A percentile compares a stretch with the other conserved stretches of the same genome.
phyloP scores from a whole-genome alignment of 2,329 filamentous ascomycete genomes.

The Epichloe elymi region DNA sequence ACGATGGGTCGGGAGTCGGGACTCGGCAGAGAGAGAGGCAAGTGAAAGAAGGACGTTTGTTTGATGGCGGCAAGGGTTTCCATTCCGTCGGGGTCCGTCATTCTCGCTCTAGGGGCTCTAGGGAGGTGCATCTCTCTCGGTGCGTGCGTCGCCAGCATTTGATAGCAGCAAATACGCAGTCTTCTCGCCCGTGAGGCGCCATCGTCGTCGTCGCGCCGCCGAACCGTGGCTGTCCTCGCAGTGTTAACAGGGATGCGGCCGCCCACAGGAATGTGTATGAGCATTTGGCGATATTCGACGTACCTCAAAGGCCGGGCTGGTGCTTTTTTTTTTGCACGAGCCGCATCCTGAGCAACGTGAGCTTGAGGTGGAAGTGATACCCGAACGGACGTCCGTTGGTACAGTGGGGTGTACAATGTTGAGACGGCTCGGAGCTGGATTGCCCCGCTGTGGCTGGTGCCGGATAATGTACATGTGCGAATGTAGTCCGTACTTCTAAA shows the following conservation, averaged over 20 bases:
- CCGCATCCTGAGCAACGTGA: neutral
- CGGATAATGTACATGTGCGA: no score
- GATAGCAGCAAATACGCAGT: no score
- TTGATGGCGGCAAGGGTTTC: neutral
- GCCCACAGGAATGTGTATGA: neutral
- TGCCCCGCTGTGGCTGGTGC: no score
- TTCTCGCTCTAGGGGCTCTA: no score
- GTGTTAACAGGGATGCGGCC: neutral
- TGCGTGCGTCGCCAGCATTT: no score
- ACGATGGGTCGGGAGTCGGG: neutral
- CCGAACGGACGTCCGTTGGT: neutral
- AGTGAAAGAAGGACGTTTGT: neutral
- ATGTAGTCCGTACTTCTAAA: no score
- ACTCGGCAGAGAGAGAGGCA: neutral
- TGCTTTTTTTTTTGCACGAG: neutral
- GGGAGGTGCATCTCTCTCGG: no score
- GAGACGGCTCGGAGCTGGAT: neutral
- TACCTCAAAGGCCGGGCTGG: neutral
- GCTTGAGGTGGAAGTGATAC: neutral
- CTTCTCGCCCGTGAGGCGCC: no score
- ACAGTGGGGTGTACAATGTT: no score
- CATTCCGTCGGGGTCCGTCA: neutral
- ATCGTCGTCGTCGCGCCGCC: no score
- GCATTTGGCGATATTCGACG: neutral
- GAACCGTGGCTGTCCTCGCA: no score